Percentiles rank a stretch among this genome's conserved stretches.
Conservation (phyloP, 1,284 basidiomycete species). For the Anthracocystis panici-leucophaei region DNA sequence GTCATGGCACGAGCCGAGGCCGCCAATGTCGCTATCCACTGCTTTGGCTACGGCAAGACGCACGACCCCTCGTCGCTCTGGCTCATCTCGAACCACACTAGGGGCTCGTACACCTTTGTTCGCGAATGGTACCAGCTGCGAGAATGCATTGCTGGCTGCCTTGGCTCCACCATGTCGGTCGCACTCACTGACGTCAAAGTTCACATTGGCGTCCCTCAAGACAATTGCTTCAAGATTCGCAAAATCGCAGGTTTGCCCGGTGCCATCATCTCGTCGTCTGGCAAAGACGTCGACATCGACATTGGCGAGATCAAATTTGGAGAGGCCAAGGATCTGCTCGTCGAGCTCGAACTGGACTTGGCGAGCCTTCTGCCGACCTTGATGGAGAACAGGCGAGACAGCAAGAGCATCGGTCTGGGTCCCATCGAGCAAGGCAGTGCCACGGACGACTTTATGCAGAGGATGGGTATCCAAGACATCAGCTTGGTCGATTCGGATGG, state of each 20-base stretch:
- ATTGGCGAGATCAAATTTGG: conserved; percentile 77
- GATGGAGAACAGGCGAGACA: conserved; percentile 30
- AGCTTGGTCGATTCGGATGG: conserved; percentile 50
- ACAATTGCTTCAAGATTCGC: conserved; percentile 63
- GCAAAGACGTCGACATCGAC: conserved; percentile 92
- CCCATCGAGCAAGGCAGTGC: conserved; percentile 60
- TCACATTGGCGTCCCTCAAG: conserved; percentile 59
- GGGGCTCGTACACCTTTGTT: conserved; percentile 85
- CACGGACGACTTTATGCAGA: conserved; percentile 64
- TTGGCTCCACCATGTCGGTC: conserved; percentile 64
- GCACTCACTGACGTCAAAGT: conserved; percentile 61
- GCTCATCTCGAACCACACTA: conserved; percentile 97
- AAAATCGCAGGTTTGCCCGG: conserved; percentile 60
- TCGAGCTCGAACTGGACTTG: conserved; percentile 64
- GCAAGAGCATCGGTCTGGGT: conserved; percentile 37
- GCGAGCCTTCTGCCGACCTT: conserved; percentile 44
- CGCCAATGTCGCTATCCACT: conserved; percentile 93
- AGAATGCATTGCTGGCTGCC: conserved; percentile 62
- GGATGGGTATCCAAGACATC: conserved; percentile 61
- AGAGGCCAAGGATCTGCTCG: conserved; percentile 61
- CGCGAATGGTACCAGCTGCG: conserved; percentile 65
- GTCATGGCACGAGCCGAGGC: conserved; percentile 95
- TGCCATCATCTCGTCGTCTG: conserved; percentile 80
- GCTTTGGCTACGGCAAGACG: conserved; percentile 93
- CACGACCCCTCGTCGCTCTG: conserved; percentile 98